Percentiles rank a stretch among this genome's conserved stretches.
These are phyloP conservation scores for Ustilago esculenta DNA, from an alignment of 1,284 basidiomycete species.

Conservation along the genomic window DNA sequence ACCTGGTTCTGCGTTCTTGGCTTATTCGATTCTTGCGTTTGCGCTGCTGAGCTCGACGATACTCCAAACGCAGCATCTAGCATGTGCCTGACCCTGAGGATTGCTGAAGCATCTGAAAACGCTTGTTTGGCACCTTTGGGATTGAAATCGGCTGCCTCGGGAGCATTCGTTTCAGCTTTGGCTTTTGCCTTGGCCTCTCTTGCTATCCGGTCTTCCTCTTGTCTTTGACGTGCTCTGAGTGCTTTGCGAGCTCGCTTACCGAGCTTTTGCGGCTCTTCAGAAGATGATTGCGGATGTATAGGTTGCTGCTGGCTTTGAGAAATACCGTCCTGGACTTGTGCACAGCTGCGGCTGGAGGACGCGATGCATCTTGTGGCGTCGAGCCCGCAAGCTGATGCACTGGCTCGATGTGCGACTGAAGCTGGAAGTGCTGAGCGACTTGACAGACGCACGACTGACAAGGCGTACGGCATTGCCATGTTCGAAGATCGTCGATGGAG, in stretches of 20 bases:
- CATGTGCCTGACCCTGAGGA: slow-evolving; percentile 25
- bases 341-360: slow-evolving; percentile 15
- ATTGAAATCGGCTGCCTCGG: neutral
- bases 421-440: neutral
- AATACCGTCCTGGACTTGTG: slow-evolving; percentile 15
- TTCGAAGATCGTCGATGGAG: too few relatives aligned
- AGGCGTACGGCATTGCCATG: neutral
- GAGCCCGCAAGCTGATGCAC: neutral
- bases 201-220: slow-evolving; percentile 12
- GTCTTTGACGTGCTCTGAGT: slow-evolving; percentile 17
- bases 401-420: neutral
- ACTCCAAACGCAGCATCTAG: neutral
- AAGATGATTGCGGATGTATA: neutral
- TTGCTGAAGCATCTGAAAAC: neutral
- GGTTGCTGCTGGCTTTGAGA: neutral
- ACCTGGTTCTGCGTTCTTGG: slow-evolving; percentile 4
- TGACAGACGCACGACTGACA: neutral
- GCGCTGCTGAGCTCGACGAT: neutral
- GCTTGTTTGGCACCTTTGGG: fast-evolving
- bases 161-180: neutral
- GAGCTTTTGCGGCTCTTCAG: slow-evolving; percentile 18
- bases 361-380: slow-evolving; percentile 7
- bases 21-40: neutral
- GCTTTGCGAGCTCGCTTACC: slow-evolving; percentile 35
- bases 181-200: slow-evolving; percentile 15